These are phyloP conservation scores for Zasmidium angulare DNA, from an alignment of 2,329 filamentous ascomycete genomes.

Conservation along the genomic window DNA sequence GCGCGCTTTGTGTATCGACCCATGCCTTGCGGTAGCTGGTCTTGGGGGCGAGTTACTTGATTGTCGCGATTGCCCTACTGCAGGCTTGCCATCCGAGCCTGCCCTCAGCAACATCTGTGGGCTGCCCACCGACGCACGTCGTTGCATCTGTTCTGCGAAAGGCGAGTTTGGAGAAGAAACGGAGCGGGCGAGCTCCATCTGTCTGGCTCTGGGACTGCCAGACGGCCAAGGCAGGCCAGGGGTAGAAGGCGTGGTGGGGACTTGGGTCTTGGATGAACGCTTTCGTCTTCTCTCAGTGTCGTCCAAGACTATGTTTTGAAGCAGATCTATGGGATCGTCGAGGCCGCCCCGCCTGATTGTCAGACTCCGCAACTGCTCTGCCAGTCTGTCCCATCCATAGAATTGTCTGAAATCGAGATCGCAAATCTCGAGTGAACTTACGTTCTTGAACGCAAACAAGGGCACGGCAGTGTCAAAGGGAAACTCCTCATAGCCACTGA, in stretches of 20 bases:
- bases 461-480: constrained; percentile 97
- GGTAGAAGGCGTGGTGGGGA: constrained; percentile 74
- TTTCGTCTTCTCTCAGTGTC: constrained; percentile 86
- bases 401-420: constrained; percentile 97
- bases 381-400: constrained; percentile 92
- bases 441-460: constrained; percentile 94
- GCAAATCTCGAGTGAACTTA: constrained; percentile 89
- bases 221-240: constrained; percentile 54
- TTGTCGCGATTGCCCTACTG: constrained; percentile 46
- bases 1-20: constrained; percentile 60
- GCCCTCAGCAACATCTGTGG: constrained; percentile 54
- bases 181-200: constrained; percentile 67
- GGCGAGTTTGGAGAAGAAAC: constrained; percentile 69
- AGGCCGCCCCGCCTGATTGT: constrained; percentile 84
- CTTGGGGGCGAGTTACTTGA: constrained; percentile 80
- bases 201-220: constrained; percentile 62
- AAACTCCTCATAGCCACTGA: constrained; percentile 93
- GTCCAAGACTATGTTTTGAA: constrained; percentile 91
- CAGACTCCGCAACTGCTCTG: constrained; percentile 86
- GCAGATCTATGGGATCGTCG: constrained; percentile 84
- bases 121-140: constrained; percentile 49
- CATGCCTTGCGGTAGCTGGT: constrained; percentile 67
- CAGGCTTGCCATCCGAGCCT: constrained; percentile 51
- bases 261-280: constrained; percentile 71
- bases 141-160: constrained; percentile 44